These are phyloP conservation scores for Suillus tomentosus DNA, from an alignment of 768 basidiomycete genomes.

Conservation along the genomic window DNA sequence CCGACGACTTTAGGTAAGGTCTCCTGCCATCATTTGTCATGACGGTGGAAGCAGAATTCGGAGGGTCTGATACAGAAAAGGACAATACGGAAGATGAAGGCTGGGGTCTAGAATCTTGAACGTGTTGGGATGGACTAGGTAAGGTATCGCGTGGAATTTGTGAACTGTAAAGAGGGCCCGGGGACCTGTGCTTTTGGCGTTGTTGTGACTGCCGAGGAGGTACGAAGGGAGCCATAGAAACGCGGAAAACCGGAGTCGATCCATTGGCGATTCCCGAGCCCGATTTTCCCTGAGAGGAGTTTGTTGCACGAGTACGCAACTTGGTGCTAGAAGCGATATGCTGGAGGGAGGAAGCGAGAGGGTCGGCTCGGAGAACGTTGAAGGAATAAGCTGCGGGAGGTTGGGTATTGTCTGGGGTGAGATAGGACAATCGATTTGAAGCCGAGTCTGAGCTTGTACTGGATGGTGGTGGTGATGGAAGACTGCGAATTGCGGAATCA, in stretches of 20 bases:
- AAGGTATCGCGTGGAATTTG: slow-evolving; percentile 10
- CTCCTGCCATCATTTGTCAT: slow-evolving; percentile 32
- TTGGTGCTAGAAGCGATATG: slow-evolving; percentile 47
- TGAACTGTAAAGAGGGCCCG: slow-evolving; percentile 21
- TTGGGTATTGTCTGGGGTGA: slow-evolving; percentile 13
- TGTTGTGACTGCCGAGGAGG: slow-evolving; percentile 7
- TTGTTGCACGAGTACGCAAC: slow-evolving; percentile 34
- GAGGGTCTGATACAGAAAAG: slow-evolving; percentile 36
- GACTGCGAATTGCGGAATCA: slow-evolving; percentile 13
- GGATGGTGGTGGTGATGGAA: slow-evolving; percentile 29
- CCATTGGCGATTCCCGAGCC: slow-evolving; percentile 35
- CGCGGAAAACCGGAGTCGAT: slow-evolving; percentile 39
- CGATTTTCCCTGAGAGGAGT: slow-evolving; percentile 9
- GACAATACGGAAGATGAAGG: slow-evolving; percentile 35
- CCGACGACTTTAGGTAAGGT: slow-evolving; percentile 30
- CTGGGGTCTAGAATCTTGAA: slow-evolving; percentile 20
- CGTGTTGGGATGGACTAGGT: neutral
- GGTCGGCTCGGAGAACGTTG: slow-evolving; percentile 47
- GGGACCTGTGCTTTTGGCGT: slow-evolving; percentile 2
- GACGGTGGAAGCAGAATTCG: slow-evolving; percentile 25
- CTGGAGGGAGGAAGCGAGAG: slow-evolving; percentile 42
- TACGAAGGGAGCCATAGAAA: slow-evolving; percentile 31
- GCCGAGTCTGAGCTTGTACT: slow-evolving; percentile 33
- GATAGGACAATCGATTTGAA: slow-evolving; percentile 12
- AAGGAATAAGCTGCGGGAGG: slow-evolving; percentile 37